Conservation (phyloP, 805 yeast genomes). For the Cyberlindnera xishuangbannaensis region DNA sequence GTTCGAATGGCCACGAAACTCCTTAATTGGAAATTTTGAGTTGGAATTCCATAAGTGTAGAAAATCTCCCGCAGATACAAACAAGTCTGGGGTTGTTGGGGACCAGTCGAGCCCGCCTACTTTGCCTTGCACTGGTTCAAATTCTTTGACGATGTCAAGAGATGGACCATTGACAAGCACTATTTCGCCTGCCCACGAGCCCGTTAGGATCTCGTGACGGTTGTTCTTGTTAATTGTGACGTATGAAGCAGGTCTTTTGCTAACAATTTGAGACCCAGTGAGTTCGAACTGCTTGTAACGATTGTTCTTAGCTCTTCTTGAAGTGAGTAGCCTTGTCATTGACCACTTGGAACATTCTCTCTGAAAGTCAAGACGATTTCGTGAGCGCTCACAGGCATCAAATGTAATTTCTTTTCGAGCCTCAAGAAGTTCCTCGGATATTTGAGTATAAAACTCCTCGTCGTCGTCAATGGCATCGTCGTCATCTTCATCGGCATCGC, state of each 20-base stretch:
- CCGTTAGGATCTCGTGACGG: conserved; percentile 44
- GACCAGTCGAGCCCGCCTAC: conserved; percentile 69
- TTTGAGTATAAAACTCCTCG: conserved; percentile 85
- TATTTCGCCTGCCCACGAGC: conserved; percentile 81
- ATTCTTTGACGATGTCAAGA: conserved; percentile 27
- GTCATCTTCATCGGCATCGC: conserved; percentile 25
- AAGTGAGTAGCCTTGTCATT: conserved; percentile 36
- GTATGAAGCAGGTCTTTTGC: conserved; percentile 62
- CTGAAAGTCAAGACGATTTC: conserved; percentile 34
- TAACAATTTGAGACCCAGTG: conserved; percentile 64
- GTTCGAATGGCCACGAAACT: conserved; percentile 37
- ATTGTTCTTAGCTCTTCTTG: conserved; percentile 38
- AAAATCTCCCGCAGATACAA: conserved; percentile 17
- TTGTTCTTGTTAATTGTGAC: conserved; percentile 39
- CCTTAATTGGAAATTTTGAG: conserved; percentile 5
- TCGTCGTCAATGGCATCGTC: conserved; percentile 45
- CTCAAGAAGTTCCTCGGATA: conserved; percentile 44
- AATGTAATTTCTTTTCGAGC: conserved; percentile 48
- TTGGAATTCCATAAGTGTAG: conserved; percentile 14
- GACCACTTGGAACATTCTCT: conserved; percentile 28
- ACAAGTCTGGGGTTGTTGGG: conserved; percentile 26
- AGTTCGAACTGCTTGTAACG: conserved; percentile 35
- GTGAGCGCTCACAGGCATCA: conserved; percentile 44
- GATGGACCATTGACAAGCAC: conserved; percentile 38
- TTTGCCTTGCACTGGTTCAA: conserved; percentile 46